Percentiles rank a stretch among this genome's conserved stretches.
phyloP scores from a whole-genome alignment of 2,329 filamentous ascomycete genomes.

The Beauveria asiatica region DNA sequence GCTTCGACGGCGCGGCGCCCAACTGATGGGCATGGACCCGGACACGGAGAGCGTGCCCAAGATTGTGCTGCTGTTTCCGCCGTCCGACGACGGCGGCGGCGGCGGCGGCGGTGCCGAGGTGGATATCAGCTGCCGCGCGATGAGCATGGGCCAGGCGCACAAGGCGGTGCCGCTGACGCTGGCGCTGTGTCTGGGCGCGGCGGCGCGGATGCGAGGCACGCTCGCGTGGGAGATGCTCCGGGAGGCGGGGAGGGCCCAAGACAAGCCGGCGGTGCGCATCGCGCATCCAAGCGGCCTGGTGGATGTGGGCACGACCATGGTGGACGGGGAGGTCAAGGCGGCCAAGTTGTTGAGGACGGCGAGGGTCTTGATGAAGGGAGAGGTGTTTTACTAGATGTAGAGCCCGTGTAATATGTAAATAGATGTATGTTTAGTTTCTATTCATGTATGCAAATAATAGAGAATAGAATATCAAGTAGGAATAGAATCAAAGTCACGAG shows the following conservation, averaged over 20 bases:
- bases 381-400: conserved; percentile 32
- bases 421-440: too few species aligned
- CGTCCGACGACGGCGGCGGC: conserved; percentile 17
- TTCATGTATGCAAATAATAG: too few species aligned
- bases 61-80: conserved; percentile 43
- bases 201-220: conserved; percentile 37
- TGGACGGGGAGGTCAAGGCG: conserved; percentile 31
- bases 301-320: conserved; percentile 35
- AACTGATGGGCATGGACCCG: conserved; percentile 51
- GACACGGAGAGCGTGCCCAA: conserved; percentile 48
- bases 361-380: conserved; percentile 40
- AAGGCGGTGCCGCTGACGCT: conserved; percentile 48
- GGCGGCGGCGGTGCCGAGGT: too few species aligned
- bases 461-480: background rate
- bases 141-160: conserved; percentile 49
- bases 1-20: conserved; percentile 49
- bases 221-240: conserved; percentile 20
- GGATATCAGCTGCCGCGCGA: conserved; percentile 37
- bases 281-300: conserved; percentile 39
- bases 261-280: conserved; percentile 27
- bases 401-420: background rate
- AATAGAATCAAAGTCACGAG: too few species aligned
- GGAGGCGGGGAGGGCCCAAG: background rate
- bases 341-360: conserved; percentile 40
- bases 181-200: conserved; percentile 41